Evolutionary conservation across 2,329 filamentous ascomycete genomes (phyloP), one percentile per base, ranked within the genome.

Genomic region (Ophiostoma himal-ulmi): DNA sequence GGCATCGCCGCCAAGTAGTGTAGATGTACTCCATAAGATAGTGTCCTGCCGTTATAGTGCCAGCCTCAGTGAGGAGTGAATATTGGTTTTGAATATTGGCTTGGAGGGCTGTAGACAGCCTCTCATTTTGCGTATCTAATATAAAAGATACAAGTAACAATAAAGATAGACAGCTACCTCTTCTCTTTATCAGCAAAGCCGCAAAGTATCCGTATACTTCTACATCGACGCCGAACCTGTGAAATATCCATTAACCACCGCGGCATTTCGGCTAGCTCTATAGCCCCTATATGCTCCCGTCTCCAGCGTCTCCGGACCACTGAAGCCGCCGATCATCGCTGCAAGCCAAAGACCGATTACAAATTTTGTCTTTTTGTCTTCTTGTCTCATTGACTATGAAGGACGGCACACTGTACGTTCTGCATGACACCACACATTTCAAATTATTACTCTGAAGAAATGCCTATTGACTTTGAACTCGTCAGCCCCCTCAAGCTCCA

Each of bases 401-500:
- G 22, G 52, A 30, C 52, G 52, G 52, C 1, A 57, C 26, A 57
- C n/a, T 57, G 52, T 57, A 57, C 26, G 52, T 26, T 26, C n/a
- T 48, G n/a, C 30, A 30, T 30, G 17, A 48, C 44, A 48, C 44
- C 17, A 48, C 44, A 7, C 44, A 30, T 30, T 5, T 48, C 44
- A 20, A 44, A 44, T 54, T 1, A 6, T n/a, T 6, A 54, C 10
- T 10, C 48, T 26, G 10, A 26, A 22, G n/a, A 36, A 10, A 64
- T 36, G 26, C 57, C 57, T 39, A 64, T 37, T 64, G 30, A 64
- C 60, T n/a, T 62, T 34, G 57, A 62, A 26, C 26, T 57, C 10
- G 20, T 37, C 64, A 84, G 82, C 66, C 81, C 82, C 0, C 77
- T 83, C 68, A 81, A 81, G 73, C 77, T 80, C 62, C 79, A 80